Evolutionary conservation across 257 asterid species (phyloP), one percentile per base, ranked within the genome.

Genomic region (Mitragyna speciosa): DNA sequence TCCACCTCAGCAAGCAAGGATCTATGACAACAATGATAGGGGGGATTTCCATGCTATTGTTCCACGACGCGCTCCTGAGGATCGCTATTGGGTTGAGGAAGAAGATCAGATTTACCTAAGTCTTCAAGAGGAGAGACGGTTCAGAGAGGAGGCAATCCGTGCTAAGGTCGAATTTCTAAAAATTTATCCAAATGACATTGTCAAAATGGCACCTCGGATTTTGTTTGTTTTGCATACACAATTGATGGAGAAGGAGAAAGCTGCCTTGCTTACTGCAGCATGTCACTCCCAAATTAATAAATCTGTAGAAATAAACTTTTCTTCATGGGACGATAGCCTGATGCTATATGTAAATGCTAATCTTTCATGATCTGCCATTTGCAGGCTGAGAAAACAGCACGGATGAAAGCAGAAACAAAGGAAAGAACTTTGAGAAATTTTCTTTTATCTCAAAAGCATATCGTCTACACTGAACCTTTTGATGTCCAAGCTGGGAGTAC

Each of bases 381-480:
- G 75, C 88, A 96, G 99, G 96, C 89, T 36, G 92, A 89, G 80
- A 94, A 89, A 91, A 90, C 96, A 63, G 91, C 95, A 75, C 85
- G 80, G 26, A 72, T 91, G 88, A 94, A 89, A 89, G 92, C 88
- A 9, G 91, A 88, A 88, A 88, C 89, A 31, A 91, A 87, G 92
- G 94, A 89, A 83, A 89, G 85, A 84, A 96, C 99, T 67, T 80
- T 90, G 86, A 94, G 85, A 85, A 79, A 93, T 64, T 94, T 87
- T 88, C 83, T 96, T 80, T 87, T 96, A 85, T 94, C 99, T 85
- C 97, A 94, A 81, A 96, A 91, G 88, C 96, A 92, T 83, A 80
- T 94, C 76, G 97, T 96, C 79, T 96, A 91, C 82, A 92, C 98
- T 58, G 97, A 94, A 67, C 99, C 99, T 82, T 85, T 96, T 61